Percentiles rank a stretch among this genome's conserved stretches.
phyloP scores from a whole-genome alignment of 116 monocot genomes.

The Papilionanthe hybrid region DNA sequence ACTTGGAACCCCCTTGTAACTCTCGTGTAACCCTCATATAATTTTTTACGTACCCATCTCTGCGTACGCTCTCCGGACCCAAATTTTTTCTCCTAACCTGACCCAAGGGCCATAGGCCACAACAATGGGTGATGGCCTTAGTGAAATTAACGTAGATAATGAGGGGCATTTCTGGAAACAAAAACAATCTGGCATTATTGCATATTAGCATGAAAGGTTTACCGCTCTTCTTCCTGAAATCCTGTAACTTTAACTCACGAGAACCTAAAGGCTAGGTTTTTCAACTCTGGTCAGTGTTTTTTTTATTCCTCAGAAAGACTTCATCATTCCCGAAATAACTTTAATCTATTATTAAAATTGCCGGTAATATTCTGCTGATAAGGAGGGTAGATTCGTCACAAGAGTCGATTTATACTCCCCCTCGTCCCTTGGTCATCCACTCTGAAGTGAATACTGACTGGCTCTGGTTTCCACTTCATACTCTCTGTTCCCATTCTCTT shows the following conservation, averaged over 20 bases:
- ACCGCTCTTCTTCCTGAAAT: neutral
- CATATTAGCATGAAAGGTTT: neutral
- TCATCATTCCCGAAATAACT: neutral
- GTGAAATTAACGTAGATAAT: neutral
- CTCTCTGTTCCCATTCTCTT: too few relatives aligned
- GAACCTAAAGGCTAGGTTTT: too few relatives aligned
- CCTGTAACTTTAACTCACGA: neutral
- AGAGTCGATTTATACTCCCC: neutral
- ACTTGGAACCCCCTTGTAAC: too few relatives aligned
- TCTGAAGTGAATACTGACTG: neutral
- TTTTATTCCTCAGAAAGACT: too few relatives aligned
- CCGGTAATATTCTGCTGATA: neutral
- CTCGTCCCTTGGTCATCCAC: neutral
- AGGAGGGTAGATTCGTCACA: neutral
- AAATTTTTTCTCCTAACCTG: too few relatives aligned
- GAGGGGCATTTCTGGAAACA: neutral
- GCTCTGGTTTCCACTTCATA: neutral
- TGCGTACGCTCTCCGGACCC: too few relatives aligned
- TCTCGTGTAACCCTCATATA: too few relatives aligned
- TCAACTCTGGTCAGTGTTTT: too few relatives aligned
- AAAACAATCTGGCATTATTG: neutral
- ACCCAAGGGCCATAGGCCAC: too few relatives aligned
- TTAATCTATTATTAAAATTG: neutral
- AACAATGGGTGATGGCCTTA: neutral
- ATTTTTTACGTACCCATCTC: too few relatives aligned